phyloP scores from a whole-genome alignment of 768 basidiomycete genomes.

The Cyathus striatus region DNA sequence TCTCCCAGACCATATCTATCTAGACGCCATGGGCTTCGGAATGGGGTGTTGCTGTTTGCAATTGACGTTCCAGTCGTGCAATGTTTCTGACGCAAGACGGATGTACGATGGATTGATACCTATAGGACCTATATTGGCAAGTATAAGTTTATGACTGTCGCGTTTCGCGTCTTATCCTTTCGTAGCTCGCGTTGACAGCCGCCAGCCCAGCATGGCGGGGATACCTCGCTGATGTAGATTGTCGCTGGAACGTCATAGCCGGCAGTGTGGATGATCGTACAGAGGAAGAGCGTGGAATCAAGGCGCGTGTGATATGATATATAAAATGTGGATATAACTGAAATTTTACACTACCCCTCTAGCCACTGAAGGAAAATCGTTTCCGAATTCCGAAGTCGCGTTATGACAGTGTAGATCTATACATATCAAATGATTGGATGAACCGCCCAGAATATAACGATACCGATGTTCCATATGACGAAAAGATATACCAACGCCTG shows the following conservation, averaged over 20 bases:
- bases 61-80: conserved; percentile 95
- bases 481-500: conserved; percentile 67
- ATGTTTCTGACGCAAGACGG: conserved; percentile 84
- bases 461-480: conserved; percentile 73
- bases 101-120: conserved; percentile 97
- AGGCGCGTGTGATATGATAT: conserved; percentile 53
- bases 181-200: conserved; percentile 86
- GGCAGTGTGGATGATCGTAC: conserved; percentile 98
- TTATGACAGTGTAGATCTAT: conserved; percentile 93
- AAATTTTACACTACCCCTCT: conserved; percentile 4
- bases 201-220: conserved; percentile 95
- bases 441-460: conserved; percentile 97
- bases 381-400: conserved; percentile 92
- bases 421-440: conserved; percentile 80
- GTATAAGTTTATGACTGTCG: conserved; percentile 13
- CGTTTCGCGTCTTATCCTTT: conserved; percentile 1
- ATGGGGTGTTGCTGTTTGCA: conserved; percentile 99
- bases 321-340: conserved; percentile 1
- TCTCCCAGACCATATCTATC: conserved; percentile 85
- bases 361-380: conserved; percentile 76
- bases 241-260: conserved; percentile 97
- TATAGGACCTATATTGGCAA: conserved; percentile 90
- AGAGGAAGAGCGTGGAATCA: conserved; percentile 86
- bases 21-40: conserved; percentile 99
- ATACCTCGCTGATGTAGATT: conserved; percentile 94